phyloP scores from a whole-genome alignment of 23 red algal species.

The Cyanidium caldarium region DNA sequence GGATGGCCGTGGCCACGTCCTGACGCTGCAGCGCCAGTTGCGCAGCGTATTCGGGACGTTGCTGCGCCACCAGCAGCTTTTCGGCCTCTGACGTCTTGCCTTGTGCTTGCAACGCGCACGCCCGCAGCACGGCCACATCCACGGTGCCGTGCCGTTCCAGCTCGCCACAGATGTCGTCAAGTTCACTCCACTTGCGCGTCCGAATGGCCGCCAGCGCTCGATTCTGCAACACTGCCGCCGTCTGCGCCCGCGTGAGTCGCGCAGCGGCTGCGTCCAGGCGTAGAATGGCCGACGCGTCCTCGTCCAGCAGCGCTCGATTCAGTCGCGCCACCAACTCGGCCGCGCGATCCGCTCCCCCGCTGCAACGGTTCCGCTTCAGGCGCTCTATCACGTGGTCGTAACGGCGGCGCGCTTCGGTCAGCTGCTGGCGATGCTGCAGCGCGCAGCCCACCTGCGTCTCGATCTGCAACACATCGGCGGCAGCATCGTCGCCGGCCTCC shows the following conservation, averaged over 20 bases:
- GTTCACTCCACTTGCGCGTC: background rate
- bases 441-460: background rate
- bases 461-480: background rate
- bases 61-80: background rate
- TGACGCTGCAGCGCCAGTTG: background rate
- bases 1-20: background rate
- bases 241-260: no score
- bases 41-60: background rate
- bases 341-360: no score
- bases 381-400: no score
- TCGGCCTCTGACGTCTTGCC: background rate
- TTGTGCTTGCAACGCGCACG: background rate
- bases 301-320: no score
- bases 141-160: no score
- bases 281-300: no score
- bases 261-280: no score
- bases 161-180: no score
- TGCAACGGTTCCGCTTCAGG: no score
- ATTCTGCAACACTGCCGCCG: background rate
- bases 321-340: no score
- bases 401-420: no score
- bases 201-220: background rate
- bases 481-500: background rate
- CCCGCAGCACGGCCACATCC: background rate
- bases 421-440: no score